Evolutionary conservation across 257 asterid species (phyloP), one percentile per base, ranked within the genome.

Genomic region (Sherardia arvensis): DNA sequence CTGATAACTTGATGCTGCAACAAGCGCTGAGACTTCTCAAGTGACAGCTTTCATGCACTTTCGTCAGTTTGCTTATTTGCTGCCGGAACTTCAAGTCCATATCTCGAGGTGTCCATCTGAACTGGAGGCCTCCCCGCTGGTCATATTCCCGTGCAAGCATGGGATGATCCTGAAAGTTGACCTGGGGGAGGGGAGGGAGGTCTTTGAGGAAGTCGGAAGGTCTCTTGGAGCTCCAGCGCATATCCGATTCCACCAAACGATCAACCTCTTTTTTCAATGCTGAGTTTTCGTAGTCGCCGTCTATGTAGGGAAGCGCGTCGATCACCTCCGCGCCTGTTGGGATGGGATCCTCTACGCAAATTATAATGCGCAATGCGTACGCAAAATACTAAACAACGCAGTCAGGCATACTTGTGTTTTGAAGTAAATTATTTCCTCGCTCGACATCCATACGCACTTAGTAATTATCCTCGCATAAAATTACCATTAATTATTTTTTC

Each of bases 1-100:
- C 99, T 87, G 76, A 90, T 79, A 59, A 85, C 97, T 82, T 93
- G 97, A 79, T 93, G 99, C 80, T 87, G 96, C 84, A 93, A 74
- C 73, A 93, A 78, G 27, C 96, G 84, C 74, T 90, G 99, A 74
- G 88, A 88, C 74, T 87, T 90, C 75, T 81, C 94, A 36, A 93
- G 79, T 0, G 92, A 78, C 70, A 79, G 94, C 77, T 78, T 81
- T 96, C 99, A 93, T 8, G 99, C 95, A 56, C 81, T 67, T 84
- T 93, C 99, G 69, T 93, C 99, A 60, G 81, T 93, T 64, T 91
- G 79, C 74, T 87, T 90, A 83, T 85, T 87, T 64, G 49, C 64
- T 3, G 83, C 86, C 2, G 96, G 99, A 72, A 78, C 79, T 56
- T 93, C 99, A 67, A 93, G 88, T 29, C 85, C 94, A 64, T 93